These are phyloP conservation scores for Xylaria digitata DNA, from an alignment of 2,329 filamentous ascomycete genomes.

Conservation along the genomic window DNA sequence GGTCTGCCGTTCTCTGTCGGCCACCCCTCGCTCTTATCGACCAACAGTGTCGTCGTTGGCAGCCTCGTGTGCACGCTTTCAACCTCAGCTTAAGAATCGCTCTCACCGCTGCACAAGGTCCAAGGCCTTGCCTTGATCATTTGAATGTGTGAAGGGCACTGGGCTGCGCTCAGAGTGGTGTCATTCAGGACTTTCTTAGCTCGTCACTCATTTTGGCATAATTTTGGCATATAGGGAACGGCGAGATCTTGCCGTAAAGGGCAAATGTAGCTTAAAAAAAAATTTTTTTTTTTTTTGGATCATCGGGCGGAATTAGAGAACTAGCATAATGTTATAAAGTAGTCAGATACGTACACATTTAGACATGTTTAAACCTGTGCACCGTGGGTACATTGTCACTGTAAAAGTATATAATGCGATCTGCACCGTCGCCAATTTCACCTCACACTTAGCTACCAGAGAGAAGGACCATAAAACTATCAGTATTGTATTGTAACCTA, in stretches of 20 bases:
- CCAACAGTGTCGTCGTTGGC: conserved; percentile 45
- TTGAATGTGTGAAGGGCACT: background rate
- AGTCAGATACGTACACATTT: too few species aligned
- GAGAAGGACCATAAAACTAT: too few species aligned
- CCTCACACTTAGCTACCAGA: too few species aligned
- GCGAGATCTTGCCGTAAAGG: background rate
- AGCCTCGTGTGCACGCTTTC: conserved; percentile 40
- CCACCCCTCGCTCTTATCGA: conserved; percentile 41
- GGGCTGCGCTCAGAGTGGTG: background rate
- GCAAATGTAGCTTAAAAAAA: too few species aligned
- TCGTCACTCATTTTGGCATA: background rate
- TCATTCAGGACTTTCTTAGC: background rate
- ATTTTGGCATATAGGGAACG: background rate
- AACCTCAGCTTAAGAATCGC: background rate
- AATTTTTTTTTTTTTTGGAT: too few species aligned
- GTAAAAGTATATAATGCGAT: too few species aligned
- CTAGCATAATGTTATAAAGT: too few species aligned
- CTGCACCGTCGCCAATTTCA: too few species aligned
- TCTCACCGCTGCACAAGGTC: background rate
- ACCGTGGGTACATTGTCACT: too few species aligned
- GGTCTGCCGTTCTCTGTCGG: conserved; percentile 38
- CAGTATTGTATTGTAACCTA: too few species aligned
- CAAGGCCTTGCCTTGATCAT: background rate
- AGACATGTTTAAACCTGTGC: too few species aligned
- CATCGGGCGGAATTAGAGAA: too few species aligned